phyloP scores from a whole-genome alignment of 768 basidiomycete genomes.

The Pisolithus marmoratus region DNA sequence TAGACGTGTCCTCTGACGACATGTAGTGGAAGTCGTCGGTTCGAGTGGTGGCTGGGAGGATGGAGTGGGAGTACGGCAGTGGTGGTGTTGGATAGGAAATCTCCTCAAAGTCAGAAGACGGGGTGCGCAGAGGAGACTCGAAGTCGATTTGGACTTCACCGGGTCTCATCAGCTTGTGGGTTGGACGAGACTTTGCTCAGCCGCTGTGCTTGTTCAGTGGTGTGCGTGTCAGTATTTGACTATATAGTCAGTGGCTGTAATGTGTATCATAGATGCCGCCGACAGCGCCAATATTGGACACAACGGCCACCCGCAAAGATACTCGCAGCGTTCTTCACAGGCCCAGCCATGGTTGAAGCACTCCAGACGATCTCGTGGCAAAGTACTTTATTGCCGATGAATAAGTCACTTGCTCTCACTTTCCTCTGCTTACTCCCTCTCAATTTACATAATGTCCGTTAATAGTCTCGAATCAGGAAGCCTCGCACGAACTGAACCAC shows the following conservation, averaged over 20 bases:
- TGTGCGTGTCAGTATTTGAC: too few species aligned
- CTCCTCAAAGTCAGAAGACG: constrained; percentile 64
- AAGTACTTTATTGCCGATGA: too few species aligned
- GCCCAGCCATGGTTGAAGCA: constrained; percentile 73
- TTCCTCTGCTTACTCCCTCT: too few species aligned
- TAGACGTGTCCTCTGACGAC: constrained; percentile 40
- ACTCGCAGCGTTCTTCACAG: constrained; percentile 73
- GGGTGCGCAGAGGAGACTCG: constrained; percentile 44
- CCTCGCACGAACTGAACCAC: too few species aligned
- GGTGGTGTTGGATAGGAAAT: constrained; percentile 46
- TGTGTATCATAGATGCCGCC: too few species aligned
- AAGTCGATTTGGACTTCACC: constrained; percentile 67
- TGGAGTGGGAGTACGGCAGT: constrained; percentile 6
- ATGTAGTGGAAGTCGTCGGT: constrained; percentile 47
- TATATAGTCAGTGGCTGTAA: too few species aligned
- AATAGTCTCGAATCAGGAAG: too few species aligned
- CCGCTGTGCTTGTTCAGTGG: too few species aligned
- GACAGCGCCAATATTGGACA: too few species aligned
- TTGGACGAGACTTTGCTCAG: too few species aligned
- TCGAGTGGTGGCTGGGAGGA: constrained; percentile 21
- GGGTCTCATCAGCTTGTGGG: constrained; percentile 47
- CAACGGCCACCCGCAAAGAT: constrained; percentile 78
- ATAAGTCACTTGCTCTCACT: too few species aligned
- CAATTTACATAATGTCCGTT: too few species aligned
- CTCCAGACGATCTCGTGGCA: constrained; percentile 50